Conservation (phyloP, 2,329 filamentous ascomycete genomes). For the Pseudofabraea citricarpa region DNA sequence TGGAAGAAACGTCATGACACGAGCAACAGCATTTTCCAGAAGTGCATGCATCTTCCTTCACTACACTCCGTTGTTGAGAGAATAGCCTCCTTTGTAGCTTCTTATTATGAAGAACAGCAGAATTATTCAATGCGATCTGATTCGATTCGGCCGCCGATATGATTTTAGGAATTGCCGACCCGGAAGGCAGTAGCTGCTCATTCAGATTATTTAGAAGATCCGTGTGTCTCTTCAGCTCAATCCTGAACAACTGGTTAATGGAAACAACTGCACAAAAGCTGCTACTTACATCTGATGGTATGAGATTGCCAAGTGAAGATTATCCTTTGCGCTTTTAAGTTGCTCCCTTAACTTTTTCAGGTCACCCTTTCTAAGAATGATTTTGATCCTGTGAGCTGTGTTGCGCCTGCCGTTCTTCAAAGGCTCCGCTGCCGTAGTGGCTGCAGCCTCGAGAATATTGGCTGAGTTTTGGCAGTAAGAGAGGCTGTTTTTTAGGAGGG, state of each 20-base stretch:
- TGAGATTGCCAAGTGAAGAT: neutral
- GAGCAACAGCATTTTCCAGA: neutral
- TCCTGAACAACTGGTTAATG: no score
- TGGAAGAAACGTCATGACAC: neutral
- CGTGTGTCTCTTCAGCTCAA: no score
- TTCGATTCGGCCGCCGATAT: no score
- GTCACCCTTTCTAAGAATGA: constrained; percentile 1
- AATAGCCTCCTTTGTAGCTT: neutral
- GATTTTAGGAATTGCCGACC: no score
- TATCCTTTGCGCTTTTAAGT: neutral
- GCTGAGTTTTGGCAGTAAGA: neutral
- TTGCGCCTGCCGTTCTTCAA: neutral
- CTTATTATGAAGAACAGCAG: neutral
- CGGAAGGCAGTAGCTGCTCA: no score
- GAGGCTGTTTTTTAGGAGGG: neutral
- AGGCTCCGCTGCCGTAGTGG: neutral
- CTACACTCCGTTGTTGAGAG: neutral
- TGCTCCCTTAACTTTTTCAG: constrained; percentile 1
- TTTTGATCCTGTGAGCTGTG: neutral
- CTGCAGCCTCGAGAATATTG: neutral
- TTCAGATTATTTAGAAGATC: no score
- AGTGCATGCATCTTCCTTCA: neutral
- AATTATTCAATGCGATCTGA: no score
- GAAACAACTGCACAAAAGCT: no score
- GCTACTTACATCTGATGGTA: neutral